phyloP scores from a whole-genome alignment of 2,329 filamentous ascomycete genomes.

The Colletotrichum melonis region DNA sequence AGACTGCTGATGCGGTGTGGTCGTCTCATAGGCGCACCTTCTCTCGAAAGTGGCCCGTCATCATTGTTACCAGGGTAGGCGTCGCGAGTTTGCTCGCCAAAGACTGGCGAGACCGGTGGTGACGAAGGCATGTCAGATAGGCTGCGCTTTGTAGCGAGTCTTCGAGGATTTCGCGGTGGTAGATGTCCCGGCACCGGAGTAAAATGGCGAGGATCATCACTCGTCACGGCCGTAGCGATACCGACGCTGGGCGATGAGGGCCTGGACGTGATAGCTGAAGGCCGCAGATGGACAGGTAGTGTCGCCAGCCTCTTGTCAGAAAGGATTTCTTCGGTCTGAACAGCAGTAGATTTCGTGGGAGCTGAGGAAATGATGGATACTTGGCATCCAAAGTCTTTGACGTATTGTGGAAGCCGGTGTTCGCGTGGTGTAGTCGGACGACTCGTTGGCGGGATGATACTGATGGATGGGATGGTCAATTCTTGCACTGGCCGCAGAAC shows the following conservation, averaged over 20 bases:
- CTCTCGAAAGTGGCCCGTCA: constrained; percentile 75
- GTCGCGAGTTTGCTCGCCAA: constrained; percentile 63
- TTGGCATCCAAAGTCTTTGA: constrained; percentile 86
- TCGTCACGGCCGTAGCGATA: constrained; percentile 43
- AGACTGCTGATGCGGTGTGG: constrained; percentile 84
- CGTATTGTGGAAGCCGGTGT: constrained; percentile 81
- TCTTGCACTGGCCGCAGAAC: constrained; percentile 40
- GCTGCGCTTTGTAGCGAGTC: constrained; percentile 60
- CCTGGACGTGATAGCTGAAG: constrained; percentile 76
- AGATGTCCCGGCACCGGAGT: constrained; percentile 64
- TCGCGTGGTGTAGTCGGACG: constrained; percentile 83
- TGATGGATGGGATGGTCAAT: constrained; percentile 82
- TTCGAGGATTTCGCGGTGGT: constrained; percentile 70
- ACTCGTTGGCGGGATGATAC: constrained; percentile 88
- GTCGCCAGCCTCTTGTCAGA: constrained; percentile 82
- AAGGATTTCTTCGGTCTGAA: constrained; percentile 93
- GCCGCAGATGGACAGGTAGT: constrained; percentile 81
- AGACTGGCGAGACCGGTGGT: constrained; percentile 35
- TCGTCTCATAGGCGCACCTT: constrained; percentile 71
- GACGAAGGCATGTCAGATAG: constrained; percentile 63
- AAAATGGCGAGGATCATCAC: constrained; percentile 55
- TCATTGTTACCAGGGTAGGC: constrained; percentile 85
- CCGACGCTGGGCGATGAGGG: constrained; percentile 65
- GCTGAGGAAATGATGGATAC: constrained; percentile 67
- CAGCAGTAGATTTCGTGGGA: constrained; percentile 62